A percentile compares a stretch with the other conserved stretches of the same genome.
These are phyloP conservation scores for Myriosclerotinia scirpicola DNA, from an alignment of 2,329 filamentous ascomycete genomes.

Conservation along the genomic window DNA sequence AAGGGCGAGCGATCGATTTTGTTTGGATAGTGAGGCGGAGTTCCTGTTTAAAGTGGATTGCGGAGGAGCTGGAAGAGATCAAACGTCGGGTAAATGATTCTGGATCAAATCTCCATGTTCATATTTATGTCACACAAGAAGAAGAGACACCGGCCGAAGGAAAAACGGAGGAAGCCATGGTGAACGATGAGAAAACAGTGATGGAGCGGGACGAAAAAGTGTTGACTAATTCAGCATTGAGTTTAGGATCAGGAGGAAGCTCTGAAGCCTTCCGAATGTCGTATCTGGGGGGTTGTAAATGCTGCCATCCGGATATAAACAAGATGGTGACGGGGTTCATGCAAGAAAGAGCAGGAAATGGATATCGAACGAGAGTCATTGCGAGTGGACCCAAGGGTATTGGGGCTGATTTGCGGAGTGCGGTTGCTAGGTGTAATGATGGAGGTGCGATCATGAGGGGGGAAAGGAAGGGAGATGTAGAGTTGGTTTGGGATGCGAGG, in stretches of 20 bases:
- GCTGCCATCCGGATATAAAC: slow-evolving; percentile 24
- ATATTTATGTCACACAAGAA: slow-evolving; percentile 56
- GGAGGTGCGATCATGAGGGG: slow-evolving; percentile 54
- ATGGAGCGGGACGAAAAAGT: slow-evolving; percentile 1
- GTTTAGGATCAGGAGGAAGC: too few species aligned
- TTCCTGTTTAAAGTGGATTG: slow-evolving; percentile 58
- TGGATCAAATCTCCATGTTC: slow-evolving; percentile 50
- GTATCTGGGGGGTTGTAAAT: neutral
- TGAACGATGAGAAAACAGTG: neutral
- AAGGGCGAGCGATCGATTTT: slow-evolving; percentile 51
- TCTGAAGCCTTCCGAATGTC: neutral
- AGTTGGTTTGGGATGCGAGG: slow-evolving; percentile 60
- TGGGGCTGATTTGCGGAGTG: slow-evolving; percentile 56
- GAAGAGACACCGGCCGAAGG: neutral
- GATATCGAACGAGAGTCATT: slow-evolving; percentile 55
- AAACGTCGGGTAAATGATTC: slow-evolving; percentile 46
- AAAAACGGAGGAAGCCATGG: neutral
- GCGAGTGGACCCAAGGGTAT: slow-evolving; percentile 61
- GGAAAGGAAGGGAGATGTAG: slow-evolving; percentile 56
- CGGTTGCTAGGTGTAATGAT: slow-evolving; percentile 55
- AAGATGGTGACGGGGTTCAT: slow-evolving; percentile 52
- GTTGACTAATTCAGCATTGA: neutral
- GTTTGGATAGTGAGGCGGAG: slow-evolving; percentile 62
- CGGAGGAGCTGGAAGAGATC: slow-evolving; percentile 51
- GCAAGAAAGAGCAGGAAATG: slow-evolving; percentile 43